phyloP scores from a whole-genome alignment of 2,329 filamentous ascomycete species.

The Mycosphaerella sp. region DNA sequence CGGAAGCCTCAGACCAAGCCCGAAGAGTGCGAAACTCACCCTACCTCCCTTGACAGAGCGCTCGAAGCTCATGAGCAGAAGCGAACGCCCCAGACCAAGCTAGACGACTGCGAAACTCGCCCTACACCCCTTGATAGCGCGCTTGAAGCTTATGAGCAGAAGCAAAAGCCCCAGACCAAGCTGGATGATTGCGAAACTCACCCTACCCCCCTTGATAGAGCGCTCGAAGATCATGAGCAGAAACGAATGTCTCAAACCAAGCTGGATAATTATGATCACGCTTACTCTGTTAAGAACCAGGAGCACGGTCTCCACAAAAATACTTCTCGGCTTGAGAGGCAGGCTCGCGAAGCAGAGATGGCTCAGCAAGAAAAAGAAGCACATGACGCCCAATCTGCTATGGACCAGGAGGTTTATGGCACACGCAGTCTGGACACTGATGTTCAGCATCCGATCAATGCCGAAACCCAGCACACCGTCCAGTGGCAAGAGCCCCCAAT shows the following conservation, averaged over 20 bases:
- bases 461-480: neutral
- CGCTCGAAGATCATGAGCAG: conserved; percentile 19
- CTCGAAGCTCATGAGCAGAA: conserved; percentile 19
- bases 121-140: conserved; percentile 12
- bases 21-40: too few relatives aligned
- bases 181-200: conserved; percentile 14
- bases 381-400: conserved; percentile 16
- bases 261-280: neutral
- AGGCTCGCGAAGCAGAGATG: conserved; percentile 22
- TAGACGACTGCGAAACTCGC: conserved; percentile 1
- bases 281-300: too few relatives aligned
- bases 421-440: conserved; percentile 13
- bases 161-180: conserved; percentile 18
- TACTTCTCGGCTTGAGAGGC: too few relatives aligned
- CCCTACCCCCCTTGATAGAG: conserved; percentile 9
- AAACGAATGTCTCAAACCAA: neutral
- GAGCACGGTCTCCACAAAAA: too few relatives aligned
- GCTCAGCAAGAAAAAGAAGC: conserved; percentile 19
- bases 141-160: conserved; percentile 26
- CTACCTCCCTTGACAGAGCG: conserved; percentile 9
- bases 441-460: conserved; percentile 4
- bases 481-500: conserved; percentile 34
- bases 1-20: too few relatives aligned
- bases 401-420: conserved; percentile 16
- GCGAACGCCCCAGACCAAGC: too few relatives aligned